Percentiles rank a stretch among this genome's conserved stretches.
These are phyloP conservation scores for Dictyostelium intermedium DNA, from an alignment of 78 protist species.

Conservation along the genomic window DNA sequence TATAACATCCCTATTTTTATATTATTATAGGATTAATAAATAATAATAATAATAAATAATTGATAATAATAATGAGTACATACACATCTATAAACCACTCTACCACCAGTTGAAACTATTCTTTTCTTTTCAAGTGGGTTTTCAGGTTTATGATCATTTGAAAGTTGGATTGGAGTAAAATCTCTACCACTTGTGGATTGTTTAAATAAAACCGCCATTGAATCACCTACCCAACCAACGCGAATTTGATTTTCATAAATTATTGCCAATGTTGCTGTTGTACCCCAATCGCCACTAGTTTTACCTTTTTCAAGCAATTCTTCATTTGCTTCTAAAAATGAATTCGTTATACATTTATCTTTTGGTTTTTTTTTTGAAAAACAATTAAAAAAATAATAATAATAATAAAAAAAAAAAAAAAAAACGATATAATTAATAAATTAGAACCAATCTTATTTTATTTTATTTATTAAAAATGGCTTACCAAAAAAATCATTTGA, in stretches of 20 bases:
- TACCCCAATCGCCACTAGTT: constrained; percentile 29
- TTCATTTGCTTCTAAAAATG: constrained; percentile 9
- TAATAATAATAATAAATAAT: too few species aligned
- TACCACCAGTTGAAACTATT: constrained; percentile 8
- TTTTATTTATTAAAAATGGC: not conserved
- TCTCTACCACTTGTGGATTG: not conserved
- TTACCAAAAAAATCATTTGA: not conserved
- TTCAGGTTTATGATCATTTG: constrained; percentile 57
- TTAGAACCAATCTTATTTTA: not conserved
- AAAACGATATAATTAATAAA: not conserved
- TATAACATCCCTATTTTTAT: not conserved
- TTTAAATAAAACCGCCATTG: constrained; percentile 28
- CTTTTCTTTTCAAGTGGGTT: not conserved
- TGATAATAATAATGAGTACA: not conserved
- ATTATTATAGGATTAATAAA: too few species aligned
- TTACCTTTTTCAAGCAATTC: not conserved
- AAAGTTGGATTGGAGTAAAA: not conserved
- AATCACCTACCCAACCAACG: constrained; percentile 64
- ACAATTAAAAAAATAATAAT: not conserved
- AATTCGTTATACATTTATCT: not conserved
- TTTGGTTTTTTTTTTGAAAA: too few species aligned
- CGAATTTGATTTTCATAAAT: not conserved
- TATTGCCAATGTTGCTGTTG: constrained; percentile 59
- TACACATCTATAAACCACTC: constrained; percentile 13
- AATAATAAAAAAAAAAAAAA: not conserved